Percentiles rank a stretch among this genome's conserved stretches.
Evolutionary conservation across 495 filamentous ascomycete species (phyloP).

Genomic region (Talaromyces nanjingensis): DNA sequence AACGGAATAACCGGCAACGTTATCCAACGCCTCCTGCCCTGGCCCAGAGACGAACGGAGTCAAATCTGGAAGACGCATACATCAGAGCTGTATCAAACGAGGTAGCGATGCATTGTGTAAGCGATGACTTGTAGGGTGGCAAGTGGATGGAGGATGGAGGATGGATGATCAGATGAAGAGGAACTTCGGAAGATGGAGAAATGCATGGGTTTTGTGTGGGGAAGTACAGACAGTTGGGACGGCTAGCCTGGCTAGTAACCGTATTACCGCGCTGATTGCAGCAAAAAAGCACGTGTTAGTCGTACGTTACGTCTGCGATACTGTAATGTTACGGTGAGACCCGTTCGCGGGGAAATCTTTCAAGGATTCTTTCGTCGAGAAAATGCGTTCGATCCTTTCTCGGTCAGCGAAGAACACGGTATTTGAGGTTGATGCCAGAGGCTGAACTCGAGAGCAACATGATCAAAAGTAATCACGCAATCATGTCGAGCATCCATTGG

Average conservation of each 20-base stretch:
- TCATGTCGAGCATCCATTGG: background rate
- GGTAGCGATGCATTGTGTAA: background rate
- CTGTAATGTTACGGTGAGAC: background rate
- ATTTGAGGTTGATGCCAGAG: background rate
- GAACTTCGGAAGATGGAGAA: background rate
- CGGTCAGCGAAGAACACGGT: background rate
- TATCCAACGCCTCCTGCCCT: slow-evolving; percentile 6
- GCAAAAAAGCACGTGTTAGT: background rate
- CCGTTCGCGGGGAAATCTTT: background rate
- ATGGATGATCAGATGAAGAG: background rate
- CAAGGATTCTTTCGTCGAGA: background rate
- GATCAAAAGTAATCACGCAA: background rate
- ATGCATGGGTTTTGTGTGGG: slow-evolving; percentile 1
- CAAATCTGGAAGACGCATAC: background rate
- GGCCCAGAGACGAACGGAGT: background rate
- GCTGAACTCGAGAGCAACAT: background rate
- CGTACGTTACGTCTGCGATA: background rate
- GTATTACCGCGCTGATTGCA: background rate
- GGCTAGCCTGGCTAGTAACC: background rate
- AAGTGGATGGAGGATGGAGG: background rate
- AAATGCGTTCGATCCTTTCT: background rate
- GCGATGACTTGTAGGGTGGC: background rate
- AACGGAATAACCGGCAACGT: background rate
- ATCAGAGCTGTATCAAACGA: slow-evolving; percentile 3
- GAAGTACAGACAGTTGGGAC: background rate